phyloP scores from a whole-genome alignment of 169 alveolate species.

The Cytauxzoon felis region DNA sequence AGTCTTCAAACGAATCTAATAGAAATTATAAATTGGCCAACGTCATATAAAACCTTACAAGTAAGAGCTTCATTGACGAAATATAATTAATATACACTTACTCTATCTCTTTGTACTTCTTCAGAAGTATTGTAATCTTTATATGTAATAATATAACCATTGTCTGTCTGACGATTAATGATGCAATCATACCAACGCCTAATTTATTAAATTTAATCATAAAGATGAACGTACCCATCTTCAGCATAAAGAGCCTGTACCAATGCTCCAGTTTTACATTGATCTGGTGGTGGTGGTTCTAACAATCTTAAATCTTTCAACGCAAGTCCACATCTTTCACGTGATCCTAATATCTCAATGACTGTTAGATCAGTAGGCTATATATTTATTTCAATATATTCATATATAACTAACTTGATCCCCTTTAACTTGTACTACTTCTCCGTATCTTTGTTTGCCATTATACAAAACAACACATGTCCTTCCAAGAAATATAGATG shows the following conservation, averaged over 20 bases:
- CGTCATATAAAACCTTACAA: no score
- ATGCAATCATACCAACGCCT: constrained; percentile 75
- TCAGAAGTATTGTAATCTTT: constrained; percentile 73
- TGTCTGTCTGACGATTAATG: constrained; percentile 62
- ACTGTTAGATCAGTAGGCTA: constrained; percentile 46
- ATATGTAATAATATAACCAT: constrained; percentile 65
- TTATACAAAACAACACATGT: constrained; percentile 56
- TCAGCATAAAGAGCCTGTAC: constrained; percentile 55
- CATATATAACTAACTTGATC: constrained; percentile 3
- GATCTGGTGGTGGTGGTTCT: constrained; percentile 50
- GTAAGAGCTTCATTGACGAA: no score
- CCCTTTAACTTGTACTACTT: constrained; percentile 41
- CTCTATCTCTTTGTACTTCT: constrained; percentile 65
- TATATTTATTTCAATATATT: background rate
- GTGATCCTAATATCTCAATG: constrained; percentile 45
- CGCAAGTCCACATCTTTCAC: constrained; percentile 48
- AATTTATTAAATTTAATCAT: background rate
- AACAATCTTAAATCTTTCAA: constrained; percentile 45
- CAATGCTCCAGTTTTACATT: constrained; percentile 50
- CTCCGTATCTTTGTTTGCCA: constrained; percentile 54
- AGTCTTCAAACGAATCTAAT: constrained; percentile 16
- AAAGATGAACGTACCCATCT: constrained; percentile 36
- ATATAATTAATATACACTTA: constrained; percentile 40
- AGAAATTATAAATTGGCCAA: background rate
- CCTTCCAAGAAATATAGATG: constrained; percentile 29